Percentiles rank a stretch among this genome's conserved stretches.
phyloP scores from a whole-genome alignment of 2,329 filamentous ascomycete species.

The Beauveria varroae region DNA sequence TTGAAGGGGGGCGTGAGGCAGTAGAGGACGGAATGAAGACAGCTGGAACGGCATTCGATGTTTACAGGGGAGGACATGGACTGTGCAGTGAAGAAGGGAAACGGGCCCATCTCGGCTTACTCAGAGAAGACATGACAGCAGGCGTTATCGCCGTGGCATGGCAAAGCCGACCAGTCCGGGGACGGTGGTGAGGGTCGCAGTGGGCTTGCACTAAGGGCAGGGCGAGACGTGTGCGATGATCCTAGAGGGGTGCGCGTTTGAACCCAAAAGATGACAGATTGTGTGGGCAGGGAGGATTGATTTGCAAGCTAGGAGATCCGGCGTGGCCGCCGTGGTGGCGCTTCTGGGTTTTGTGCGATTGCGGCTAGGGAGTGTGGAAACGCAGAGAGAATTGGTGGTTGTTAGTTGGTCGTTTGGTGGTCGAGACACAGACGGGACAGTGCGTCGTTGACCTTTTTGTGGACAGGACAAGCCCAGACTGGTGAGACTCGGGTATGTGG shows the following conservation, averaged over 20 bases:
- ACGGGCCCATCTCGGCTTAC: conserved; percentile 10
- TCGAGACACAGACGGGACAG: background rate
- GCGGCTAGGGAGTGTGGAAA: background rate
- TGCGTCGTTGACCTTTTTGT: background rate
- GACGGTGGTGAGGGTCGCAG: background rate
- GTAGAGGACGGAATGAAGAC: background rate
- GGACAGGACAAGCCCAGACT: background rate
- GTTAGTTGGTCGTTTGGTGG: background rate
- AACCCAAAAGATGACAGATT: background rate
- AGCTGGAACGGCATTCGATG: background rate
- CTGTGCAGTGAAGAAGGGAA: background rate
- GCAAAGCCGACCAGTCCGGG: conserved; percentile 4
- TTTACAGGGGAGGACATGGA: background rate
- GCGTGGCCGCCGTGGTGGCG: conserved; percentile 1
- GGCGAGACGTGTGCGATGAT: background rate
- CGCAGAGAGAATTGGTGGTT: background rate
- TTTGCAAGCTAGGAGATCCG: conserved; percentile 2
- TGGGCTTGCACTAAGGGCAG: background rate
- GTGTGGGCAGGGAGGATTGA: background rate
- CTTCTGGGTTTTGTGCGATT: background rate
- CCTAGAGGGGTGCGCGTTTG: background rate
- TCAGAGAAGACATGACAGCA: conserved; percentile 14
- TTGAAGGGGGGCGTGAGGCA: background rate
- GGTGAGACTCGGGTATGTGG: background rate
- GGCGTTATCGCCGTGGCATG: conserved; percentile 2